Percentiles rank a stretch among this genome's conserved stretches.
These are phyloP conservation scores for Saccharomycopsis amapae DNA, from an alignment of 805 yeast genomes.

Conservation along the genomic window DNA sequence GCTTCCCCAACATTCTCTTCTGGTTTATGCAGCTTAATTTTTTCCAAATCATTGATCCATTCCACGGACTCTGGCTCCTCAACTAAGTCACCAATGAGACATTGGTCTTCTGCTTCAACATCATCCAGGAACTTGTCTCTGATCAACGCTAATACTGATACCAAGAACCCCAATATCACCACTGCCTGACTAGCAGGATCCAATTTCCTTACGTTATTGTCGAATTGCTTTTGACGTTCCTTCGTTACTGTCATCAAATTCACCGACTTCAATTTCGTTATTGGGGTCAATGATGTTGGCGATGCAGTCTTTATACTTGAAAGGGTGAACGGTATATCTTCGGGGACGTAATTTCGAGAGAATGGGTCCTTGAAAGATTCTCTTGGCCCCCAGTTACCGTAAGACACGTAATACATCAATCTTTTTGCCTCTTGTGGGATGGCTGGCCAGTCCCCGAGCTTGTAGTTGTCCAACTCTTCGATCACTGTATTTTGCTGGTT, in stretches of 20 bases:
- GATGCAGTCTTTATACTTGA: constrained; percentile 23
- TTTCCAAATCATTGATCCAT: constrained; percentile 4
- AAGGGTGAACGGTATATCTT: constrained; percentile 50
- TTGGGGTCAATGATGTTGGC: constrained; percentile 27
- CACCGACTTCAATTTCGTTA: constrained; percentile 31
- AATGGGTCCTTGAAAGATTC: constrained; percentile 43
- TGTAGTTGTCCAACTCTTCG: constrained; percentile 42
- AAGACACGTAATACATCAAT: constrained; percentile 53
- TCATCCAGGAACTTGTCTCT: constrained; percentile 39
- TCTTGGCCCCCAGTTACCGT: constrained; percentile 68
- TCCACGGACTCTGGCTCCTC: constrained; percentile 7
- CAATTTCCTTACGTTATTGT: constrained; percentile 42
- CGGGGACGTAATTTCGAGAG: constrained; percentile 36
- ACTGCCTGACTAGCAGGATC: constrained; percentile 53
- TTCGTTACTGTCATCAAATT: constrained; percentile 39
- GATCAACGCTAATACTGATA: constrained; percentile 45
- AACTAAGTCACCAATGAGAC: constrained; percentile 2
- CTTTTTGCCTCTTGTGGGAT: constrained; percentile 44
- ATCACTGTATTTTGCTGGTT: constrained; percentile 53
- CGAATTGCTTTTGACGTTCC: constrained; percentile 36
- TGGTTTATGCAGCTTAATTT: too few relatives aligned
- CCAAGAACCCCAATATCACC: constrained; percentile 40
- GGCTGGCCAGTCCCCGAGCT: constrained; percentile 46
- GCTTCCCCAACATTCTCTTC: not conserved
- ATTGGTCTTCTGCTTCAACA: not conserved